phyloP scores from a whole-genome alignment of 495 filamentous ascomycete species.

The Ascodesmis nigricans region DNA sequence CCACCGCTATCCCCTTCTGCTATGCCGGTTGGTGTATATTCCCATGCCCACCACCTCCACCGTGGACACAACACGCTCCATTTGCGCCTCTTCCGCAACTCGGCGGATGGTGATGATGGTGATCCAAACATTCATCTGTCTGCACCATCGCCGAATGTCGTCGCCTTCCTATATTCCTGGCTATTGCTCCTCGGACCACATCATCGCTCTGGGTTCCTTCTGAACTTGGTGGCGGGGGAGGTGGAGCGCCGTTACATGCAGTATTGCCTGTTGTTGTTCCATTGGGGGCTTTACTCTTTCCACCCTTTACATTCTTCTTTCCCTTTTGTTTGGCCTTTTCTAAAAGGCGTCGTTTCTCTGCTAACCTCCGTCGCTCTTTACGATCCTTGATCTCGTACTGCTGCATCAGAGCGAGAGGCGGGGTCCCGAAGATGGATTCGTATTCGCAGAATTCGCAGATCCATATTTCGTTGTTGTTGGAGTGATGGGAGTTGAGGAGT shows the following conservation, averaged over 20 bases:
- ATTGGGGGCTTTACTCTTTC: conserved; percentile 40
- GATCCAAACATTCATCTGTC: too few species aligned
- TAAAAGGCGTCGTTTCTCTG: conserved; percentile 61
- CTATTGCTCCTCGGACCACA: too few species aligned
- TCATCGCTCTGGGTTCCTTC: conserved; percentile 21
- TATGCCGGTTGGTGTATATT: too few species aligned
- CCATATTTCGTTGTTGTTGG: conserved; percentile 54
- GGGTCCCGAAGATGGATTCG: conserved; percentile 61
- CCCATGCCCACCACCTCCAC: too few species aligned
- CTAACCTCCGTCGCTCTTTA: conserved; percentile 54
- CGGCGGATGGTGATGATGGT: too few species aligned
- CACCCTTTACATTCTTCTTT: conserved; percentile 42
- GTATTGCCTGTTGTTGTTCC: conserved; percentile 23
- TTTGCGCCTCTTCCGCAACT: too few species aligned
- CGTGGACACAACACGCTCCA: too few species aligned
- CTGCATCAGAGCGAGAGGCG: conserved; percentile 64
- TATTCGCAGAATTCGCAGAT: conserved; percentile 90
- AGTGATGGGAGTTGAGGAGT: conserved; percentile 50
- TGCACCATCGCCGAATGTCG: too few species aligned
- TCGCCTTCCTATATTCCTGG: too few species aligned
- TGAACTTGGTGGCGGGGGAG: conserved; percentile 17
- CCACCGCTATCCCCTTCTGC: too few species aligned
- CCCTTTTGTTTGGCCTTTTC: conserved; percentile 94
- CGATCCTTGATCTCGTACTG: conserved; percentile 91
- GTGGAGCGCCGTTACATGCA: conserved; percentile 6